Evolutionary conservation across 2,329 filamentous ascomycete species (phyloP).

Genomic region (Parafenestella ontariensis): DNA sequence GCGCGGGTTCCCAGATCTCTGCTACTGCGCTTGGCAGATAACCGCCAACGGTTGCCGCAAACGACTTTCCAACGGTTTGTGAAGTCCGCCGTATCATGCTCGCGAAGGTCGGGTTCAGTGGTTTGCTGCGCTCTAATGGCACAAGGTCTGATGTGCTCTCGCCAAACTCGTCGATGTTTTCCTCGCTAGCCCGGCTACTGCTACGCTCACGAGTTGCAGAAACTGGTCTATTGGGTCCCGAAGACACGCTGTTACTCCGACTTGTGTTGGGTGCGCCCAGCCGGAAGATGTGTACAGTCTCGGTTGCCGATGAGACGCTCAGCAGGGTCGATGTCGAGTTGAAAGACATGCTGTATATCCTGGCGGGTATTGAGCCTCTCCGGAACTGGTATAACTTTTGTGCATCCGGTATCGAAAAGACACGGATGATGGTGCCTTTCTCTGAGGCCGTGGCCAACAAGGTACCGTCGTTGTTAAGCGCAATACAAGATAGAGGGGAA

Average conservation of each 20-base stretch:
- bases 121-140: conserved; percentile 43
- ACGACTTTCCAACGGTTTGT: conserved; percentile 87
- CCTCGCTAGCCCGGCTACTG: conserved; percentile 51
- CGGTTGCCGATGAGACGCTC: conserved; percentile 93
- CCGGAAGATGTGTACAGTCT: conserved; percentile 96
- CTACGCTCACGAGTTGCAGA: conserved; percentile 50
- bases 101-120: conserved; percentile 76
- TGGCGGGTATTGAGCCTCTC: conserved; percentile 90
- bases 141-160: conserved; percentile 41
- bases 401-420: conserved; percentile 89
- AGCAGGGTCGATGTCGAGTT: conserved; percentile 92
- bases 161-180: conserved; percentile 51
- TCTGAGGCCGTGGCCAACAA: conserved; percentile 93
- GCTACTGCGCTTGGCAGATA: conserved; percentile 94
- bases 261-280: conserved; percentile 55
- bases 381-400: conserved; percentile 97
- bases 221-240: conserved; percentile 26
- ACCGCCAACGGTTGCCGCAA: conserved; percentile 87
- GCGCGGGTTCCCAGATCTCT: conserved; percentile 94
- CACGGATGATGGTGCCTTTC: conserved; percentile 95
- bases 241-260: conserved; percentile 45
- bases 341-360: conserved; percentile 99
- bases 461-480: conserved; percentile 90
- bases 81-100: conserved; percentile 94
- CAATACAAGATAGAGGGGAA: conserved; percentile 87